A percentile compares a stretch with the other conserved stretches of the same genome.
These are phyloP conservation scores for Fusarium napiforme DNA, from an alignment of 2,329 filamentous ascomycete species.

Conservation along the genomic window DNA sequence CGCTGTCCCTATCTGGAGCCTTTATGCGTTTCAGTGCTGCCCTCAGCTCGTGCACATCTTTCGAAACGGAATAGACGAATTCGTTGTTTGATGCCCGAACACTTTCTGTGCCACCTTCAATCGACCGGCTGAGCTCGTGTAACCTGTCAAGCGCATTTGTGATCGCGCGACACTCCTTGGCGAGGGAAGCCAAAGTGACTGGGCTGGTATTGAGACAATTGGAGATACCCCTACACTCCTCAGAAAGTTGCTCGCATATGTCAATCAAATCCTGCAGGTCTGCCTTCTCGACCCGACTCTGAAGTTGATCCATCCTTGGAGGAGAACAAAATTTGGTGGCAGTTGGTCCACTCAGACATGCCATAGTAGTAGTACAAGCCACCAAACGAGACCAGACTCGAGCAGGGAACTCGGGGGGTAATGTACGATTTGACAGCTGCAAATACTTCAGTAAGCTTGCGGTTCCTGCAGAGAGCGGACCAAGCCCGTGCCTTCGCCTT, in stretches of 20 bases:
- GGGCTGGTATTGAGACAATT: constrained; percentile 45
- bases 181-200: constrained; percentile 39
- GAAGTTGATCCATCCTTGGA: constrained; percentile 40
- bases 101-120: constrained; percentile 30
- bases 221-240: constrained; percentile 41
- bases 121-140: constrained; percentile 39
- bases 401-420: constrained; percentile 28
- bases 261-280: constrained; percentile 42
- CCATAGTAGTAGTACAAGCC: constrained; percentile 18
- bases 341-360: constrained; percentile 19
- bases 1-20: constrained; percentile 43
- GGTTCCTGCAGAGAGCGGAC: constrained; percentile 23
- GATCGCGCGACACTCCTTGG: constrained; percentile 43
- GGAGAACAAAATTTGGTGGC: constrained; percentile 8
- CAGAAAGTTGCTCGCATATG: constrained; percentile 42
- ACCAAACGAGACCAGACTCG: background rate
- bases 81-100: constrained; percentile 42
- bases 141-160: constrained; percentile 44
- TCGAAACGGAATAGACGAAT: constrained; percentile 43
- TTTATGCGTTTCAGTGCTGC: constrained; percentile 43
- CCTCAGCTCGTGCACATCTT: constrained; percentile 42
- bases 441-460: constrained; percentile 15
- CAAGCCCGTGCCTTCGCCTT: constrained; percentile 38
- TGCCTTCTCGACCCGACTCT: constrained; percentile 39
- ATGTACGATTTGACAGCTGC: constrained; percentile 35